Base-by-base conservation (phyloP, 148 eudicot species). In the Polygonum aviculare region DNA sequence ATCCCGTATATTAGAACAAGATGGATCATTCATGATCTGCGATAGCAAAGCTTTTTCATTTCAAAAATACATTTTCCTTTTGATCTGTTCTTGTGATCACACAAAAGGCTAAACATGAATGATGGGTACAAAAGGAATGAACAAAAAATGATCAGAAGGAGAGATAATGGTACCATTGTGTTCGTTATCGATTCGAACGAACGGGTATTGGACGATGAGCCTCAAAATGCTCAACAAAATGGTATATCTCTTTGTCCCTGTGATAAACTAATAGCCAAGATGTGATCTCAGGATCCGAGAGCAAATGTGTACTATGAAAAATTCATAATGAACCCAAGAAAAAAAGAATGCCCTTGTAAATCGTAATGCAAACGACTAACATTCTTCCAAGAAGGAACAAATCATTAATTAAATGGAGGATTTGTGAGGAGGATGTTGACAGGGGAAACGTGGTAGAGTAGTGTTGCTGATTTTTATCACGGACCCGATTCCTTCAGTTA, bases 361-460 rank as follows among this genome's bases (percentile, higher is more conserved):
- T 60, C 14, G 67, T 60, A 60, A 62, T 62, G 69, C 69, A 62
- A 33, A 31, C 69, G 16, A 62, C 40, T 62, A 62, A 33, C 33
- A 12, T 62, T 33, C 26, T 2, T 31, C 31, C 4, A 31, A 33
- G 7, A 26, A 11, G 33, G 2, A 0, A 1, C 22, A 57, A n/a
- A 21, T 7, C 19, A 57, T 18, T 19, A 21, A 57, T 21, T 6
- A 57, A 57, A n/a, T 57, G 0, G 10, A 57, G 63, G 2, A 57
- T 19, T 57, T 21, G 63, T n/a, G 63, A 21, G 21, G 12, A 11
- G 35, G 35, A 19, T 6, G 69, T 12, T 62, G 69, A 33, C 16
- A 31, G 62, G 69, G 69, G 69, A 62, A 62, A 62, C 69, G 69
- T 62, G 69, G 69, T 26, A 12, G 38, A 62, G 16, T 62, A 62